Base-by-base conservation (phyloP, 2,329 filamentous ascomycete genomes). In the Trichoderma atrobrunneum region DNA sequence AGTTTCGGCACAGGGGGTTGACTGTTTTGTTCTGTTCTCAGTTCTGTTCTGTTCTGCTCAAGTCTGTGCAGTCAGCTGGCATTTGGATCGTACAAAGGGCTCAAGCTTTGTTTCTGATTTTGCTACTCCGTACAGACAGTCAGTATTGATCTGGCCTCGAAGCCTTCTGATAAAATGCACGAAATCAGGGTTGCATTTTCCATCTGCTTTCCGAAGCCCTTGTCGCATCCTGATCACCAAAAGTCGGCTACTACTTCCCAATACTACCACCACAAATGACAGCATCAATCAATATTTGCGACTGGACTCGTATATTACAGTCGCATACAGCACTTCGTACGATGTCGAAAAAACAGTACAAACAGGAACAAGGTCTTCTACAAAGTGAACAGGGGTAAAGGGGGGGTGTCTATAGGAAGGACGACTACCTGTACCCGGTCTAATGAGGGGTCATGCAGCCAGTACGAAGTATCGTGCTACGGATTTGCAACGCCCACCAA, bases 401-500 rank as follows among this genome's bases (percentile, higher is more conserved):
- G 65, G 36, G 65, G 65, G 56, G 65, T 68, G 65, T 36, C 56
- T 68, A 56, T 68, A 68, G 26, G 36, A 51, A 43, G 26, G 26
- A 8, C 54, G n/a, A 32, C 32, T 28, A 30, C n/a, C 12, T 34
- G 32, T 64, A 32, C 54, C 24, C 28, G 18, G 24, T 24, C 34
- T 68, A 32, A 48, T 60, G 65, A 59, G 54, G 34, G 56, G 65
- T 32, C 65, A 60, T 64, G 61, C 26, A 63, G 61, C 24, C 61
- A 26, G 62, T 43, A 39, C 54, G 11, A 48, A 43, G 54, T 54
- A 24, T 68, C 18, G 36, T 60, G 28, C 65, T 43, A 34, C 54
- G 36, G 56, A 68, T 60, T 60, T 60, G 65, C 65, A 60, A 34
- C 62, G 16, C 62, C 43, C 28, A 18, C 18, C 6, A 54, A 28